Evolutionary conservation across 1,284 basidiomycete genomes (phyloP).

Genomic region (Cryptococcus sp.): DNA sequence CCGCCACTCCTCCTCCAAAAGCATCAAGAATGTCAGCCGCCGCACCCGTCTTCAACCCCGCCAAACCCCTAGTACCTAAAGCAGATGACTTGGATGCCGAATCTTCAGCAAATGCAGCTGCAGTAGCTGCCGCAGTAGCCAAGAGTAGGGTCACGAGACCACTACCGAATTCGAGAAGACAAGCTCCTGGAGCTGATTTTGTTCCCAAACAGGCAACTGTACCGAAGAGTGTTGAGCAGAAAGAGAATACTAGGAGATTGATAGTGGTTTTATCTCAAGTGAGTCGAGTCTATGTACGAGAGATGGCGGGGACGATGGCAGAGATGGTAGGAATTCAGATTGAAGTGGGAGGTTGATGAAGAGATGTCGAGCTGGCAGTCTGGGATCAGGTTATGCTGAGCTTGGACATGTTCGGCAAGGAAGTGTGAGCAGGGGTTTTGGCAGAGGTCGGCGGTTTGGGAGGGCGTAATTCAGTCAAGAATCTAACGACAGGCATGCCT

Average conservation of each 20-base stretch:
- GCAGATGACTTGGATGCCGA: constrained; percentile 1
- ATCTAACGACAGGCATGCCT: constrained; percentile 63
- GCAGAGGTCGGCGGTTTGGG: too few species aligned
- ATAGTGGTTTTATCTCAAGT: constrained; percentile 73
- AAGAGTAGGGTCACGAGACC: constrained; percentile 35
- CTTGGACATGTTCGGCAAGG: too few species aligned
- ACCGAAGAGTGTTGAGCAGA: constrained; percentile 56
- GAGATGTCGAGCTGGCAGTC: background rate
- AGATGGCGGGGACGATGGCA: too few species aligned
- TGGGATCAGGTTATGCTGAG: too few species aligned
- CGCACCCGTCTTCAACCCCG: constrained; percentile 40
- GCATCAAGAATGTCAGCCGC: constrained; percentile 40
- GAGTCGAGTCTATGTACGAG: constrained; percentile 9
- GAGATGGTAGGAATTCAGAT: too few species aligned
- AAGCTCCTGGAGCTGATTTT: constrained; percentile 31
- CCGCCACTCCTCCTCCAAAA: constrained; percentile 23
- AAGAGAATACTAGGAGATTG: constrained; percentile 65
- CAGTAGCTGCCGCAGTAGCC: constrained; percentile 13
- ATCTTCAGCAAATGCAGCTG: constrained; percentile 3
- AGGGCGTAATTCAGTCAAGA: too few species aligned
- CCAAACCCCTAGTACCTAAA: background rate
- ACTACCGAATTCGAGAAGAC: constrained; percentile 29
- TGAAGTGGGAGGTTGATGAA: background rate
- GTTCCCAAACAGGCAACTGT: constrained; percentile 59
- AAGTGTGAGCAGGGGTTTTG: too few species aligned